Conservation (phyloP, 202 grass and related monocot species). For the Musa balbisiana region DNA sequence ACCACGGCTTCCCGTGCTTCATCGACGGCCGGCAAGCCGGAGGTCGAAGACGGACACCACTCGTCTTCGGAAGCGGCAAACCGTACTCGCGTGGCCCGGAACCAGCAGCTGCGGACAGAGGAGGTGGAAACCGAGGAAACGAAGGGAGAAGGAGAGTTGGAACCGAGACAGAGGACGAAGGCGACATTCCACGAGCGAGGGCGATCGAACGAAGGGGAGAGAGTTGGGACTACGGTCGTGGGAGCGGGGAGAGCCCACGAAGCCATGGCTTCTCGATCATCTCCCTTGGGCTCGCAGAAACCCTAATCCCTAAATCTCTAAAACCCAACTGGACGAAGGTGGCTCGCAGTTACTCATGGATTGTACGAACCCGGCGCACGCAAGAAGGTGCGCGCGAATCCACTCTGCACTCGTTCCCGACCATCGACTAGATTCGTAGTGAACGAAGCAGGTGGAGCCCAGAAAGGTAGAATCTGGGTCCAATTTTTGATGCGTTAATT, state of each 20-base stretch:
- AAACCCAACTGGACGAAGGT: background rate
- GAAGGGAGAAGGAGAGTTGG: background rate
- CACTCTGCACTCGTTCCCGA: no score
- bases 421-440: no score
- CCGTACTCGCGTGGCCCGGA: background rate
- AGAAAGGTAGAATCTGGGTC: no score
- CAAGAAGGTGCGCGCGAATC: no score
- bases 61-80: background rate
- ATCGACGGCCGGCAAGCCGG: background rate
- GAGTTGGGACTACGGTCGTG: background rate
- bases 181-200: background rate
- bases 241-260: background rate
- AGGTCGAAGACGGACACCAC: background rate
- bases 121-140: background rate
- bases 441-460: no score
- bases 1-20: slow-evolving; percentile 39
- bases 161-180: background rate
- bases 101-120: background rate
- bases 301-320: slow-evolving; percentile 1
- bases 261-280: slow-evolving; percentile 6
- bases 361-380: no score
- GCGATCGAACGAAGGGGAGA: background rate
- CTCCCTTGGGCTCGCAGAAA: slow-evolving; percentile 2
- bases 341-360: no score
- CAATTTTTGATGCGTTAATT: no score